Evolutionary conservation across 2,329 filamentous ascomycete genomes (phyloP).

Genomic region (Tolypocladium inflatum): DNA sequence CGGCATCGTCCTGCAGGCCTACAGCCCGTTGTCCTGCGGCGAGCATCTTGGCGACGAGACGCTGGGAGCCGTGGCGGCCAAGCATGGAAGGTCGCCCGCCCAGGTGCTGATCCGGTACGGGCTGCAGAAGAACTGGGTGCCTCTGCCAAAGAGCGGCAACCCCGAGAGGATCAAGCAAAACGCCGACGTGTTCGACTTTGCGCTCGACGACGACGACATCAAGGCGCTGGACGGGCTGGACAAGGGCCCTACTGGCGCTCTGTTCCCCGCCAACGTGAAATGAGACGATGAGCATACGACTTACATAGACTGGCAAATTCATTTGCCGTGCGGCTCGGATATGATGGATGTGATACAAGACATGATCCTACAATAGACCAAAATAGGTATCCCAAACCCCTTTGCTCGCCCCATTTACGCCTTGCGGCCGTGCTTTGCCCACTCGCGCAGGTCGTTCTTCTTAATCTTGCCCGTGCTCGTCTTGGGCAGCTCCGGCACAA

Average conservation of each 20-base stretch:
- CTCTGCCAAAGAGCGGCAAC: slow-evolving; percentile 57
- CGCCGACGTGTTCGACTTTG: slow-evolving; percentile 51
- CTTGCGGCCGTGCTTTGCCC: slow-evolving; percentile 43
- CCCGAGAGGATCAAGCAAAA: slow-evolving; percentile 51
- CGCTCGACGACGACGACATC: slow-evolving; percentile 49
- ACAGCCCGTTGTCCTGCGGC: slow-evolving; percentile 26
- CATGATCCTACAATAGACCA: neutral
- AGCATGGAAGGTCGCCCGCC: slow-evolving; percentile 49
- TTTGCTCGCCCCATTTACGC: neutral
- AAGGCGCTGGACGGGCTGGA: slow-evolving; percentile 17
- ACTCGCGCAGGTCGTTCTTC: slow-evolving; percentile 86
- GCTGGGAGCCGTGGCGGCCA: slow-evolving; percentile 45
- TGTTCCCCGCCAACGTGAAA: slow-evolving; percentile 20
- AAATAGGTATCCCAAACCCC: neutral
- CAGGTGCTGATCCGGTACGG: slow-evolving; percentile 62
- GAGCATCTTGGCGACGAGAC: slow-evolving; percentile 39
- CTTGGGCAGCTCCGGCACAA: slow-evolving; percentile 86
- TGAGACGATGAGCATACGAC: neutral
- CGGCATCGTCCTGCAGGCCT: slow-evolving; percentile 48
- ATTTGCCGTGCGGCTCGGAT: neutral
- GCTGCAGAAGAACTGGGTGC: slow-evolving; percentile 60
- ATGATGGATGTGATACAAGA: neutral
- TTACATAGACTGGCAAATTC: neutral
- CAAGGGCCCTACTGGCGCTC: slow-evolving; percentile 15
- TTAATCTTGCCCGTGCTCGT: slow-evolving; percentile 94